These are phyloP conservation scores for Phytopythium helicoides DNA, from an alignment of 352 stramenopile genomes.

Conservation along the genomic window DNA sequence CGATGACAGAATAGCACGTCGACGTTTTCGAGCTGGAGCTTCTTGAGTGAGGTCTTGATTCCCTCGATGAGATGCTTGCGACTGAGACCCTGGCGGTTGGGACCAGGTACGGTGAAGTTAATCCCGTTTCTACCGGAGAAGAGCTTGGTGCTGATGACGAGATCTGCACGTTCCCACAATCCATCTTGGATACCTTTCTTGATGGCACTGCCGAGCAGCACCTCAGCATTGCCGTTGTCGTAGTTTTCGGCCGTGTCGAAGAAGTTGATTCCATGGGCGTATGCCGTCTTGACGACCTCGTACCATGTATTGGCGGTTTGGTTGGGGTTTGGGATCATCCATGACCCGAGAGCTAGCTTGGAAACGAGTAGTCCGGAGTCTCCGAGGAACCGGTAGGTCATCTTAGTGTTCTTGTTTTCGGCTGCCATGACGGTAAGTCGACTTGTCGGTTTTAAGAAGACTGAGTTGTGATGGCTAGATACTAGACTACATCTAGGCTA, in stretches of 20 bases:
- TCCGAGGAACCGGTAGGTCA: background rate
- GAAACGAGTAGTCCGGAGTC: conserved; percentile 32
- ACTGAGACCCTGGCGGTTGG: conserved; percentile 18
- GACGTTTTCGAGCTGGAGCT: conserved; percentile 24
- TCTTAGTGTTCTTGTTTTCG: no score
- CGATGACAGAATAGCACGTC: conserved; percentile 55
- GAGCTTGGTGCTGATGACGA: conserved; percentile 54
- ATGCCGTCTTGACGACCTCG: conserved; percentile 30
- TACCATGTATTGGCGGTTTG: conserved; percentile 21
- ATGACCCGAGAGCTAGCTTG: conserved; percentile 32
- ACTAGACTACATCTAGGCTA: no score
- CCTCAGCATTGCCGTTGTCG: conserved; percentile 24
- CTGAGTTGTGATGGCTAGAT: no score
- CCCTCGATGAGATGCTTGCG: no score
- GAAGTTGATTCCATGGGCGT: no score
- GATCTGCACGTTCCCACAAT: conserved; percentile 31
- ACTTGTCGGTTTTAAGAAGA: no score
- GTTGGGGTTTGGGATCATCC: conserved; percentile 20
- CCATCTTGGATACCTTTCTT: conserved; percentile 30
- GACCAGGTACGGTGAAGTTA: conserved; percentile 10
- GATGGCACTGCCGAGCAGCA: conserved; percentile 33
- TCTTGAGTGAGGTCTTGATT: no score
- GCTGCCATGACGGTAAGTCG: no score
- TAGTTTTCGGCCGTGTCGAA: no score
- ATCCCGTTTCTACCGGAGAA: conserved; percentile 20